phyloP scores from a whole-genome alignment of 176 grass and related monocot species.

The Tuctoria greenei region DNA sequence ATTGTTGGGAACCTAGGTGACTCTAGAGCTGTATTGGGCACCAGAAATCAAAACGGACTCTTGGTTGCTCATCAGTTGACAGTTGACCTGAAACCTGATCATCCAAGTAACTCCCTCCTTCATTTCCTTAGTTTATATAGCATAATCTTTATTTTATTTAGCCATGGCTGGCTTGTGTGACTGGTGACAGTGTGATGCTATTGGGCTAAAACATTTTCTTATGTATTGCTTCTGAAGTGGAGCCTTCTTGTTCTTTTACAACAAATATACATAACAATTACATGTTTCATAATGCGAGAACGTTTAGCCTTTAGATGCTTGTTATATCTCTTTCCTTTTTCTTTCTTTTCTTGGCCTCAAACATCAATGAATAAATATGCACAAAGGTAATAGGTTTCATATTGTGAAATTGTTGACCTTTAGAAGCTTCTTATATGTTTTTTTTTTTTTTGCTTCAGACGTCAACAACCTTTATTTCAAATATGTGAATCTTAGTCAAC shows the following conservation, averaged over 20 bases:
- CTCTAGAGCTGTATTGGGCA: constrained; percentile 80
- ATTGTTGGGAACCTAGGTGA: constrained; percentile 90
- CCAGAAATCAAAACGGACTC: constrained; percentile 60
- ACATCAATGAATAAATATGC: background rate
- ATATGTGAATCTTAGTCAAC: too few species aligned
- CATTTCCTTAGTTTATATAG: background rate
- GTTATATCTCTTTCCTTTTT: background rate
- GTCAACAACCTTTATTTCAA: too few species aligned
- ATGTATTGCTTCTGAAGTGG: background rate
- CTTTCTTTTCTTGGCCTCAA: background rate
- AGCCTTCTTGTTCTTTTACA: background rate
- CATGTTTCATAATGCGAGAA: background rate
- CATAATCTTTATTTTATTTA: background rate
- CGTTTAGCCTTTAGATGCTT: background rate
- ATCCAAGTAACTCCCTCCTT: constrained; percentile 60
- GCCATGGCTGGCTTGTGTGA: background rate
- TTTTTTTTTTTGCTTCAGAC: too few species aligned
- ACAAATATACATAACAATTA: background rate
- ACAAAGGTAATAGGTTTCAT: background rate
- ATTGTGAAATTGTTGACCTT: too few species aligned
- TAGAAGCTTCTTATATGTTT: too few species aligned
- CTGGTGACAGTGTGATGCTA: constrained; percentile 10
- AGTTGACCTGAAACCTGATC: constrained; percentile 94
- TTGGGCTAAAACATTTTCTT: background rate
- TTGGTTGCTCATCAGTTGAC: constrained; percentile 82